phyloP scores from a whole-genome alignment of 805 yeast species.

The Kodamaea lidongshanica region DNA sequence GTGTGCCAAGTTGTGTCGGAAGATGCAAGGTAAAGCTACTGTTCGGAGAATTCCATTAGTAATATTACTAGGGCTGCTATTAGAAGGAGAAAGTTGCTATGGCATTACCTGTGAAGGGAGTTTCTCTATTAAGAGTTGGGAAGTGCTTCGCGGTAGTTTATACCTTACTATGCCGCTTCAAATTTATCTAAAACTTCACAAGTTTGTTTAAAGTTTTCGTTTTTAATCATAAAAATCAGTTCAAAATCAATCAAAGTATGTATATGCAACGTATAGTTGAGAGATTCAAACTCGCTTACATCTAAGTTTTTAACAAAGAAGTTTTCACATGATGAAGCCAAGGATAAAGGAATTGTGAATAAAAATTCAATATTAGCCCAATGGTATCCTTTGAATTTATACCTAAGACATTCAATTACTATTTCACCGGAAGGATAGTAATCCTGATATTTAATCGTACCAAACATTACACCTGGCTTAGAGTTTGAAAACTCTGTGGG shows the following conservation, averaged over 20 bases:
- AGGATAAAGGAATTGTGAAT: constrained; percentile 4
- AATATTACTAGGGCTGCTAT: too few species aligned
- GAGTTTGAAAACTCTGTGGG: too few species aligned
- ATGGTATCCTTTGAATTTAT: constrained; percentile 6
- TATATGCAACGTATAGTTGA: constrained; percentile 1
- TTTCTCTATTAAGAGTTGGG: too few species aligned
- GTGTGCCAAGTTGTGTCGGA: too few species aligned
- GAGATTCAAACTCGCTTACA: constrained; percentile 3
- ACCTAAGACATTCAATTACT: constrained; percentile 8
- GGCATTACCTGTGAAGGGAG: too few species aligned
- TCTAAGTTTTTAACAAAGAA: constrained; percentile 6
- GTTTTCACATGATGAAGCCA: constrained; percentile 5
- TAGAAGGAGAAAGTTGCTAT: too few species aligned
- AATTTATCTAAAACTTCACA: constrained; percentile 1
- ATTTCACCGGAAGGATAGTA: constrained; percentile 10
- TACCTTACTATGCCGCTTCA: too few species aligned
- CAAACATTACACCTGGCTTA: constrained; percentile 8
- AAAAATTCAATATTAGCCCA: constrained; percentile 5
- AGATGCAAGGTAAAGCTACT: too few species aligned
- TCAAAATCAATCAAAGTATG: constrained; percentile 4
- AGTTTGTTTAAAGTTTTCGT: constrained; percentile 1
- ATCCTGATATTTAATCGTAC: constrained; percentile 7
- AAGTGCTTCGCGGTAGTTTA: too few species aligned
- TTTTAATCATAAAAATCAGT: constrained; percentile 2
- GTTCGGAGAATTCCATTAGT: too few species aligned